A percentile compares a stretch with the other conserved stretches of the same genome.
Conservation (phyloP, 257 asterid genomes). For the Verbena officinalis region DNA sequence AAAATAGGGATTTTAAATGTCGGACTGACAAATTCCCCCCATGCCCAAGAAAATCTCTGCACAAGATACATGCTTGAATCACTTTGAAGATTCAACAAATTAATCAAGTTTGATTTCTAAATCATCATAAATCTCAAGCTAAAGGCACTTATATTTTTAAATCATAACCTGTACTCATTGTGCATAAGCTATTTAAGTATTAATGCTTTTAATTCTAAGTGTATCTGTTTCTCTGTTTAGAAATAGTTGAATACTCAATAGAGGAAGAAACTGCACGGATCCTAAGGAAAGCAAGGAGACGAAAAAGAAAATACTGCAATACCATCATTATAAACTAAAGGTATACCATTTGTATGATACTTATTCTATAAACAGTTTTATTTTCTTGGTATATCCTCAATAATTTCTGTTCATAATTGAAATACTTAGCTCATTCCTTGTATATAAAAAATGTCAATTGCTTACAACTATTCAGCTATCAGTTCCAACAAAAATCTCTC, state of each 20-base stretch:
- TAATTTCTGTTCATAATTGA: background rate
- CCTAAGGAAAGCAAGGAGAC: slow-evolving; percentile 82
- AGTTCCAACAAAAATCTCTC: slow-evolving; percentile 8
- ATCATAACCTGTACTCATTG: slow-evolving; percentile 12
- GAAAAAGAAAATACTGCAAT: slow-evolving; percentile 73
- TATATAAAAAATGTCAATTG: slow-evolving; percentile 12
- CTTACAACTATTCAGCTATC: slow-evolving; percentile 17
- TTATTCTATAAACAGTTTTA: background rate
- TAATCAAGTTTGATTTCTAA: background rate
- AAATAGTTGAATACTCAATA: slow-evolving; percentile 36
- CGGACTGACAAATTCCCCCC: background rate
- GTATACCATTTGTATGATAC: slow-evolving; percentile 33
- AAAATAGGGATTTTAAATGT: background rate
- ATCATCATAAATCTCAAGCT: background rate
- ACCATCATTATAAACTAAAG: slow-evolving; percentile 73
- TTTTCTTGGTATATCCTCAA: background rate
- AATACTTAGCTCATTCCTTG: background rate
- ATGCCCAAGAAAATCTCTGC: background rate
- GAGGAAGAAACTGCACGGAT: slow-evolving; percentile 70
- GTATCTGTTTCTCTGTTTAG: slow-evolving; percentile 31
- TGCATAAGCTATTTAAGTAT: background rate
- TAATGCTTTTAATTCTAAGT: slow-evolving; percentile 14
- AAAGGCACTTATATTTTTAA: background rate
- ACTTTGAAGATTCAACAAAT: slow-evolving; percentile 8
- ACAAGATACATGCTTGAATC: slow-evolving; percentile 18